Evolutionary conservation across 176 grass and related monocot species (phyloP), one percentile per base, ranked within the genome.

Genomic region (Calamus simplicifolius): DNA sequence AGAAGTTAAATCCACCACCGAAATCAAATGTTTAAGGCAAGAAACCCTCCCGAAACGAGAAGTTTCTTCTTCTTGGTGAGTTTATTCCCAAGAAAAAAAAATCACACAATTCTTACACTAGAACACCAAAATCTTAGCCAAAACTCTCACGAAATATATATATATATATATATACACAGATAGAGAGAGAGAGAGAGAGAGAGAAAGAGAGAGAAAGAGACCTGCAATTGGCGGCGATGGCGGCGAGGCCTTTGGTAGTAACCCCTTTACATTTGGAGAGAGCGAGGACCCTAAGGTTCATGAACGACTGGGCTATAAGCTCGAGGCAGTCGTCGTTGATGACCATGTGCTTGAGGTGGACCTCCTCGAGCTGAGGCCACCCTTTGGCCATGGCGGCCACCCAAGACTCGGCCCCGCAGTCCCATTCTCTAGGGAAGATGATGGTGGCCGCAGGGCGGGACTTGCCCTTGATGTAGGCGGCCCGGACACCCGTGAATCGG

Each of bases 241-340:
- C 78, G 1, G 81, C 71, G 59, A 89, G 86, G 0, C 86, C 86
- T 0, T 74, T 50, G 49, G 86, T 81, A 43, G 67, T 85, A 67
- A 89, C 81, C 3, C 81, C 86, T 18, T 89, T 82, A 82, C 87
- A 90, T 2, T 79, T 82, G 48, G 72, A 61, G 18, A 90, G 75
- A 3, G 75, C 75, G 18, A 90, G 82, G 17, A 79, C 82, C 68
- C 80, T 75, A 66, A 90, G 79, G 68, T 89, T 89, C 54, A 69
- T 76, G 67, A 89, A 89, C 7, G 74, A 85, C 0, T 77, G 58
- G 7, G 86, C 81, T 18, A 85, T 81, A 62, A 81, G 62, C 71
- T 89, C 86, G 38, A 89, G 81, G 67, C 86, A 89, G 35, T 89
- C 86, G 71, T 89, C 86, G 43, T 81, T 78, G 67, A 89, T 74